phyloP scores from a whole-genome alignment of 83 land plant species.

The Thuja plicata region DNA sequence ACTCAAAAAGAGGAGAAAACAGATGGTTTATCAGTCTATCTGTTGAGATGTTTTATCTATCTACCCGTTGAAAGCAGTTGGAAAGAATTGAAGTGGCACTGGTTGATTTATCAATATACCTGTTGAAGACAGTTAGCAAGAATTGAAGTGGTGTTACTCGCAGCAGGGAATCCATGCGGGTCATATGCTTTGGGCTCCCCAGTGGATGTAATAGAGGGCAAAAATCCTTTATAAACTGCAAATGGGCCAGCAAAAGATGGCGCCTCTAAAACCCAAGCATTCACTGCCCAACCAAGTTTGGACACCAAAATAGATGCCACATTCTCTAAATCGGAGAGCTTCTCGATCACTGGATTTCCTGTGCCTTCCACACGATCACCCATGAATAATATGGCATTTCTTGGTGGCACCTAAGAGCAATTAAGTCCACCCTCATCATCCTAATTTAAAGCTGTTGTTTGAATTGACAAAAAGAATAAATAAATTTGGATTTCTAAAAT shows the following conservation, averaged over 20 bases:
- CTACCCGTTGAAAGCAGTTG: slow-evolving; percentile 60
- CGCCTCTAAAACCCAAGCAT: slow-evolving; percentile 85
- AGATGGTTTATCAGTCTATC: slow-evolving; percentile 28
- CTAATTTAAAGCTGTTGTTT: not conserved
- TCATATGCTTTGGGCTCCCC: slow-evolving; percentile 72
- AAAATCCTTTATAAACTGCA: slow-evolving; percentile 72
- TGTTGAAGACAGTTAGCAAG: slow-evolving; percentile 52
- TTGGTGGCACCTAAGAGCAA: slow-evolving; percentile 52
- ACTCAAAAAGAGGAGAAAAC: not conserved
- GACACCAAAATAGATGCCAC: slow-evolving; percentile 67
- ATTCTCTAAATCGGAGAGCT: slow-evolving; percentile 50
- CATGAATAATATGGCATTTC: slow-evolving; percentile 70
- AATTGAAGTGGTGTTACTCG: slow-evolving; percentile 42
- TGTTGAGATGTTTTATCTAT: slow-evolving; percentile 14
- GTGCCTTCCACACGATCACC: slow-evolving; percentile 78
- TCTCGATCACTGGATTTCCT: slow-evolving; percentile 69
- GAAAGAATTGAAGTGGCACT: not conserved
- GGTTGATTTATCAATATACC: slow-evolving; percentile 31
- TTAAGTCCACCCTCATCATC: not conserved
- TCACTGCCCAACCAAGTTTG: slow-evolving; percentile 56
- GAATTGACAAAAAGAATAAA: not conserved
- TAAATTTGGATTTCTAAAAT: not conserved
- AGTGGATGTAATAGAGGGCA: slow-evolving; percentile 44
- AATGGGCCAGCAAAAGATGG: slow-evolving; percentile 64
- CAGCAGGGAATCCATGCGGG: slow-evolving; percentile 70